A percentile compares a stretch with the other conserved stretches of the same genome.
These are phyloP conservation scores for Dendrothele bispora DNA, from an alignment of 768 basidiomycete genomes.

Conservation along the genomic window DNA sequence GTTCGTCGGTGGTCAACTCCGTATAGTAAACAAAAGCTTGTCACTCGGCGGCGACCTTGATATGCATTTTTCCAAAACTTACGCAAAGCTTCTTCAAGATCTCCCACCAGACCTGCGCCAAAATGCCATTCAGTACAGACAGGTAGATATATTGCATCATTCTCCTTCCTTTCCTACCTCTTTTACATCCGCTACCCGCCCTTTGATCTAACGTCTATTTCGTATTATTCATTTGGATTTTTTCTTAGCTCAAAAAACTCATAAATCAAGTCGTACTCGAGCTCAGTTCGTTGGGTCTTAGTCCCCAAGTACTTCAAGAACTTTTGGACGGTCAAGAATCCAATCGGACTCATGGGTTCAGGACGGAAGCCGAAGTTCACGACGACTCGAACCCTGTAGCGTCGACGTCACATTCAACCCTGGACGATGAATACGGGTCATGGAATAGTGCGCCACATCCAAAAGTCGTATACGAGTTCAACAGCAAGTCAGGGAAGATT, in stretches of 20 bases:
- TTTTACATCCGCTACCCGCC: background rate
- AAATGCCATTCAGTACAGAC: conserved; percentile 82
- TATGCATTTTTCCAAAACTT: conserved; percentile 82
- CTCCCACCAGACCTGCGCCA: conserved; percentile 78
- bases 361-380: conserved; percentile 10
- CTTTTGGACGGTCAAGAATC: conserved; percentile 26
- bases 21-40: conserved; percentile 1
- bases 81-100: conserved; percentile 56
- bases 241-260: conserved; percentile 78
- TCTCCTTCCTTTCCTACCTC: conserved; percentile 1
- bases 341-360: conserved; percentile 22
- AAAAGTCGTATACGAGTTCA: conserved; percentile 59
- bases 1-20: background rate
- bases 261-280: conserved; percentile 83
- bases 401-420: no score
- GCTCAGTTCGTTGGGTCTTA: conserved; percentile 67
- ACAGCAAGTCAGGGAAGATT: conserved; percentile 42
- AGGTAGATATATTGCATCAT: conserved; percentile 39
- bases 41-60: background rate
- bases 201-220: background rate
- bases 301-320: conserved; percentile 47
- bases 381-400: conserved; percentile 2
- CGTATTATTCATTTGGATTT: background rate
- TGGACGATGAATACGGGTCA: conserved; percentile 4
- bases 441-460: conserved; percentile 13